These are phyloP conservation scores for Skeletonema grethae DNA, from an alignment of 108 stramenopile species.

Conservation along the genomic window DNA sequence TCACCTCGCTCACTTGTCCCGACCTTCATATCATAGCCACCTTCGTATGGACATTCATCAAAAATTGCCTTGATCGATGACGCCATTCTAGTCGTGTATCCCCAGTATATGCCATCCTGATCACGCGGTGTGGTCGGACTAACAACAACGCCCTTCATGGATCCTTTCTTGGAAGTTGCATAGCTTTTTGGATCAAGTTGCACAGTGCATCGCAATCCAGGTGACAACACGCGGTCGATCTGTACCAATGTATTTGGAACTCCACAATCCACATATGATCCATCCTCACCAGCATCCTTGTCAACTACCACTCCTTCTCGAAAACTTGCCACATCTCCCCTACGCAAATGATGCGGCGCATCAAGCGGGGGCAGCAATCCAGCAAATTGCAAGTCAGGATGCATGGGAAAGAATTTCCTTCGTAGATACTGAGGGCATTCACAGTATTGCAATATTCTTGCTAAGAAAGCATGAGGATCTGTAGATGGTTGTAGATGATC, in stretches of 20 bases:
- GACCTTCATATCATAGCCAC: conserved; percentile 93
- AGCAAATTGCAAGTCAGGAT: conserved; percentile 93
- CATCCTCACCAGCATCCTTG: conserved; percentile 35
- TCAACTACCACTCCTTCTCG: conserved; percentile 93
- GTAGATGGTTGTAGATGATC: conserved; percentile 48
- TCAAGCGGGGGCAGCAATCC: conserved; percentile 94
- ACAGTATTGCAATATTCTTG: conserved; percentile 90
- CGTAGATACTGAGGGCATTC: conserved; percentile 96
- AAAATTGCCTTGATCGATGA: conserved; percentile 83
- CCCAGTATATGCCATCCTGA: conserved; percentile 95
- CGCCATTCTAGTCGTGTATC: conserved; percentile 91
- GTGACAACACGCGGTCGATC: conserved; percentile 70
- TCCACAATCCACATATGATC: conserved; percentile 84
- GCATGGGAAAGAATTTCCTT: conserved; percentile 92
- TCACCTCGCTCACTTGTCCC: conserved; percentile 95
- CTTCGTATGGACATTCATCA: conserved; percentile 86
- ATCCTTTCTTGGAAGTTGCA: conserved; percentile 25
- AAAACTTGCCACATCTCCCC: conserved; percentile 78
- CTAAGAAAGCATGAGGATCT: conserved; percentile 92
- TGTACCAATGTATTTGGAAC: conserved; percentile 74
- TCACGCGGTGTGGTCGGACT: conserved; percentile 86
- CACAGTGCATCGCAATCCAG: conserved; percentile 93
- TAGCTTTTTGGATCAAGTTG: conserved; percentile 72
- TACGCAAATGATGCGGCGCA: conserved; percentile 96
- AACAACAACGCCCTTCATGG: conserved; percentile 76